Evolutionary conservation across 1,284 basidiomycete genomes (phyloP).

Genomic region (Trichosporon sp.): DNA sequence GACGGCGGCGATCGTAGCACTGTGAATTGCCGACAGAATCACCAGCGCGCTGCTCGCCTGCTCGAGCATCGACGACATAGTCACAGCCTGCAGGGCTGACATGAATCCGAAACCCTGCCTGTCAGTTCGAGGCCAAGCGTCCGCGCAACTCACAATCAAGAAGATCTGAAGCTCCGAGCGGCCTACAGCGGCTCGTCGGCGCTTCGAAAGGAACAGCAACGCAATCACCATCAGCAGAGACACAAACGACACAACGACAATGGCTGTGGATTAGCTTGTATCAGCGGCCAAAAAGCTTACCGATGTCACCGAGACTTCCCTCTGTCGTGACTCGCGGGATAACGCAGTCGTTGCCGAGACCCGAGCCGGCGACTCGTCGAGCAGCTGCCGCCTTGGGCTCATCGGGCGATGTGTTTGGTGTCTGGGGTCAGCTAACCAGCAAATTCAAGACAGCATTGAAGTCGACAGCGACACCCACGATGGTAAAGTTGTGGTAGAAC

Average conservation of each 20-base stretch:
- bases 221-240: conserved; percentile 27
- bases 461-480: conserved; percentile 25
- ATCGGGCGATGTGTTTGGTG: conserved; percentile 13
- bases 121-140: background rate
- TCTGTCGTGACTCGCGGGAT: conserved; percentile 33
- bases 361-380: conserved; percentile 28
- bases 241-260: conserved; percentile 36
- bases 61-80: conserved; percentile 65
- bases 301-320: conserved; percentile 41
- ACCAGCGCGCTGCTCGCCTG: conserved; percentile 61
- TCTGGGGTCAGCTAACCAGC: conserved; percentile 10
- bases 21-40: conserved; percentile 66
- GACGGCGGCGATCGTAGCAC: conserved; percentile 60
- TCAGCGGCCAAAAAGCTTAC: conserved; percentile 20
- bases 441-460: background rate
- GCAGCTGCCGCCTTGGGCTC: conserved; percentile 35
- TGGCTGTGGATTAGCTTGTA: conserved; percentile 19
- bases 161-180: conserved; percentile 36
- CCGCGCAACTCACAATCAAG: conserved; percentile 26
- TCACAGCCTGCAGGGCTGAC: conserved; percentile 68
- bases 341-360: conserved; percentile 37
- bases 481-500: conserved; percentile 28
- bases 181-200: conserved; percentile 41
- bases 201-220: conserved; percentile 23
- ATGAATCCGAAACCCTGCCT: conserved; percentile 61